Conservation (phyloP, 441 rosid genomes). For the Eutrema salsugineum region DNA sequence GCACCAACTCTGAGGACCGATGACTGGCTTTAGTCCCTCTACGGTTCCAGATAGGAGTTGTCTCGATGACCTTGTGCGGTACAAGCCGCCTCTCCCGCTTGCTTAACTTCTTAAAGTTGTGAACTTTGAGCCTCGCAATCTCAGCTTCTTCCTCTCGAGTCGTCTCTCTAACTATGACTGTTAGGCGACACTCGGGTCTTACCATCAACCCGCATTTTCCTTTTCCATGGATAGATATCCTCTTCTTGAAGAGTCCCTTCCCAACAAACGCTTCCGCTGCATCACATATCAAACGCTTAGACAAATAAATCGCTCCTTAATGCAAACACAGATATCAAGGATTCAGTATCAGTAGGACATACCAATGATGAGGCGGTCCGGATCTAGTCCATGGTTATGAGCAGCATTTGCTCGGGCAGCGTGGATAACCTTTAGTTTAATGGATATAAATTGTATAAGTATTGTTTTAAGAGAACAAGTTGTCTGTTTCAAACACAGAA, state of each 20-base stretch:
- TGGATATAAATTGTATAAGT: not conserved
- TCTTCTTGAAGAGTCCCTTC: constrained; percentile 72
- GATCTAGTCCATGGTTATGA: constrained; percentile 88
- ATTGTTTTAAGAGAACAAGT: not conserved
- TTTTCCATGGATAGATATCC: constrained; percentile 59
- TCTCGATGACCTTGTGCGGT: constrained; percentile 81
- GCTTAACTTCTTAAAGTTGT: constrained; percentile 62
- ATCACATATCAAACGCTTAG: constrained; percentile 9
- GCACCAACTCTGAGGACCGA: constrained; percentile 27
- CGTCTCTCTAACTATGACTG: constrained; percentile 78
- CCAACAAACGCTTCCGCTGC: constrained; percentile 96
- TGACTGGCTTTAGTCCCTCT: constrained; percentile 39
- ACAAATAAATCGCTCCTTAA: not conserved
- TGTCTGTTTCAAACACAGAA: not conserved
- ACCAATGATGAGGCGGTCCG: constrained; percentile 85
- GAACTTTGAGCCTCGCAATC: constrained; percentile 75
- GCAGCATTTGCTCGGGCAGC: constrained; percentile 89
- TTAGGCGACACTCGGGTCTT: constrained; percentile 73
- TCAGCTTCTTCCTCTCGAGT: constrained; percentile 84
- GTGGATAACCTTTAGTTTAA: constrained; percentile 65
- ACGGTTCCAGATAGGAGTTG: constrained; percentile 83
- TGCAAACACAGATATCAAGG: not conserved
- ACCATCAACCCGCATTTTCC: constrained; percentile 57
- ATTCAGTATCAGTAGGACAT: constrained; percentile 22
- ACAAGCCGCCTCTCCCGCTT: constrained; percentile 62